Evolutionary conservation across 257 asterid species (phyloP).

Genomic region (Thymus quinquecostatus): DNA sequence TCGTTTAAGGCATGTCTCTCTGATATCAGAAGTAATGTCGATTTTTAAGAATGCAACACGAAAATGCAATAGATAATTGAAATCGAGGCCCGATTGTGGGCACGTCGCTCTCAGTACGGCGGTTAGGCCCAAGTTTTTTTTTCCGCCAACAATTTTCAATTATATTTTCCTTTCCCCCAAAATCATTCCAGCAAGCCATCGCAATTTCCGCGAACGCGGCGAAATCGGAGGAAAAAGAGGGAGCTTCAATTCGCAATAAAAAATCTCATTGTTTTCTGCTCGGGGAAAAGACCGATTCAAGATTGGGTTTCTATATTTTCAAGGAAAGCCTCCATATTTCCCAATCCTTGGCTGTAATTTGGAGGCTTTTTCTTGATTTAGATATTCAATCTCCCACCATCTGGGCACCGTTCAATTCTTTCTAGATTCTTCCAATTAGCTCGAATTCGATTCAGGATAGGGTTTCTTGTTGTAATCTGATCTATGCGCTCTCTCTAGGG

Average conservation of each 20-base stretch:
- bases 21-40: too few species aligned
- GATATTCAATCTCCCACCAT: slow-evolving; percentile 27
- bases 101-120: slow-evolving; percentile 13
- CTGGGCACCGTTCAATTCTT: slow-evolving; percentile 26
- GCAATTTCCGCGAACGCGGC: slow-evolving; percentile 33
- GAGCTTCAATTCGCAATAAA: not conserved
- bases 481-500: not conserved
- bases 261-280: not conserved
- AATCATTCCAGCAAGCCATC: not conserved
- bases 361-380: slow-evolving; percentile 41
- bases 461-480: not conserved
- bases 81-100: too few species aligned
- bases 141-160: slow-evolving; percentile 14
- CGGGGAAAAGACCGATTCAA: slow-evolving; percentile 21
- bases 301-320: slow-evolving; percentile 24
- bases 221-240: slow-evolving; percentile 17
- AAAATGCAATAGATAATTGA: too few species aligned
- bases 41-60: too few species aligned
- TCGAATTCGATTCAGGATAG: not conserved
- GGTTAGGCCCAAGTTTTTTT: slow-evolving; percentile 7
- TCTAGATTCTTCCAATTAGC: not conserved
- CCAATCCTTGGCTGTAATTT: not conserved
- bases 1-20: too few species aligned
- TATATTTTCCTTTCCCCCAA: not conserved
- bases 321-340: slow-evolving; percentile 34